Evolutionary conservation across 2,329 filamentous ascomycete genomes (phyloP).

Genomic region (Mycocentrospora acerina): DNA sequence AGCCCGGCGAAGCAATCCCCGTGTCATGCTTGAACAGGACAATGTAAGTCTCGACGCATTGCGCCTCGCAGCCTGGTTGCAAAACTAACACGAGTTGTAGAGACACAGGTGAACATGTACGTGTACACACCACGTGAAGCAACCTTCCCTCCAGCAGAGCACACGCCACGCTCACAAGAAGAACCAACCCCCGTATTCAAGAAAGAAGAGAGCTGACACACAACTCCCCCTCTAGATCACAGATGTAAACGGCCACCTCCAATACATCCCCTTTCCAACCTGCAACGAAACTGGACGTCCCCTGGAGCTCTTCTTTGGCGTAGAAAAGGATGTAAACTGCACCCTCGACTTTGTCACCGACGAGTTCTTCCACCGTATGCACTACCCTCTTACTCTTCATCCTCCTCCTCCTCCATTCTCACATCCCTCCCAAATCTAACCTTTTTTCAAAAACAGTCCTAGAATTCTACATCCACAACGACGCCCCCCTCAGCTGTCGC

Average conservation of each 20-base stretch:
- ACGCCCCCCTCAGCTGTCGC: conserved; percentile 89
- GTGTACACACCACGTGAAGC: too few relatives aligned
- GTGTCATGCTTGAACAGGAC: conserved; percentile 55
- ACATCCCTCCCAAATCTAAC: conserved; percentile 17
- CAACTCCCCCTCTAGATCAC: too few relatives aligned
- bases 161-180: too few relatives aligned
- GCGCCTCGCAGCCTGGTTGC: background rate
- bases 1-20: conserved; percentile 52
- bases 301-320: conserved; percentile 83
- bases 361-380: conserved; percentile 72
- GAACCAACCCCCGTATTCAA: too few relatives aligned
- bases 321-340: conserved; percentile 79
- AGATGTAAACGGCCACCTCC: conserved; percentile 74
- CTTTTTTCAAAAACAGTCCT: too few relatives aligned
- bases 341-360: conserved; percentile 76
- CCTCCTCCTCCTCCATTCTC: background rate
- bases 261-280: conserved; percentile 87
- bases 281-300: conserved; percentile 86
- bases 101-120: conserved; percentile 79
- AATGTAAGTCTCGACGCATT: conserved; percentile 43
- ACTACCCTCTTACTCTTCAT: too few relatives aligned
- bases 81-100: conserved; percentile 48
- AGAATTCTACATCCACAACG: conserved; percentile 97
- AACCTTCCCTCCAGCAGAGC: too few relatives aligned
- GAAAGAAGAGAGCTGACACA: too few relatives aligned